Percentiles rank a stretch among this genome's conserved stretches.
These are phyloP conservation scores for Coemansia sp. DNA, from an alignment of 192 early-diverging fungal species.

Conservation along the genomic window DNA sequence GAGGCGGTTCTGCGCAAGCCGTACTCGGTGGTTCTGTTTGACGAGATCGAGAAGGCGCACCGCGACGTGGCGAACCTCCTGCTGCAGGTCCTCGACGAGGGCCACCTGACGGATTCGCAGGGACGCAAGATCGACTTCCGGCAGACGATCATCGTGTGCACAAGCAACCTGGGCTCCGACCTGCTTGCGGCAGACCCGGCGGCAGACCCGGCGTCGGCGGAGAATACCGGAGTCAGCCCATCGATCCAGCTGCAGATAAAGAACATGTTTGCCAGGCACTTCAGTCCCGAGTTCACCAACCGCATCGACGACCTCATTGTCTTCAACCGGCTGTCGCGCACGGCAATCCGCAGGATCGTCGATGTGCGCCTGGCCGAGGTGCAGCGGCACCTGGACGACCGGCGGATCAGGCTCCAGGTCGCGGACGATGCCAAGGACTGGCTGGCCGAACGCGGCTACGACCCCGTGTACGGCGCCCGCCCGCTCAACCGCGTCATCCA, in stretches of 20 bases:
- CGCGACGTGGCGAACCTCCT: slow-evolving; percentile 90
- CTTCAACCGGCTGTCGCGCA: slow-evolving; percentile 70
- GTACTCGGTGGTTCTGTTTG: slow-evolving; percentile 74
- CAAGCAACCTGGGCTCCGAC: slow-evolving; percentile 75
- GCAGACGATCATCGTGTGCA: slow-evolving; percentile 83
- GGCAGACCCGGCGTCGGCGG: slow-evolving; percentile 26
- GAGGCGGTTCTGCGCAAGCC: slow-evolving; percentile 79
- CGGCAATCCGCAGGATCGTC: slow-evolving; percentile 72
- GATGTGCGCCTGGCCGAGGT: slow-evolving; percentile 71
- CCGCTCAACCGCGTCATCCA: slow-evolving; percentile 71
- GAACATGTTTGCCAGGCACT: slow-evolving; percentile 70
- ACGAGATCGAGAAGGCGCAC: slow-evolving; percentile 84
- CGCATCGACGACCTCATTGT: slow-evolving; percentile 81
- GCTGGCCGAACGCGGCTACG: slow-evolving; percentile 66
- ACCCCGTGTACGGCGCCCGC: slow-evolving; percentile 69
- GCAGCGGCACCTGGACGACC: slow-evolving; percentile 61
- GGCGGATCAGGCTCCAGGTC: slow-evolving; percentile 59
- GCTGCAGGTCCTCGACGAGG: slow-evolving; percentile 89
- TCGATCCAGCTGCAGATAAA: slow-evolving; percentile 64
- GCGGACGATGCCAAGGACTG: slow-evolving; percentile 60
- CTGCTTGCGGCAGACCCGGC: slow-evolving; percentile 59
- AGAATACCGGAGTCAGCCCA: slow-evolving; percentile 51
- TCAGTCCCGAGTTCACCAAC: slow-evolving; percentile 78
- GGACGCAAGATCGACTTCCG: slow-evolving; percentile 76
- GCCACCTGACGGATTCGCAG: slow-evolving; percentile 75